Evolutionary conservation across 495 filamentous ascomycete genomes (phyloP), one percentile per base, ranked within the genome.

Genomic region (Penicillium pulvis): DNA sequence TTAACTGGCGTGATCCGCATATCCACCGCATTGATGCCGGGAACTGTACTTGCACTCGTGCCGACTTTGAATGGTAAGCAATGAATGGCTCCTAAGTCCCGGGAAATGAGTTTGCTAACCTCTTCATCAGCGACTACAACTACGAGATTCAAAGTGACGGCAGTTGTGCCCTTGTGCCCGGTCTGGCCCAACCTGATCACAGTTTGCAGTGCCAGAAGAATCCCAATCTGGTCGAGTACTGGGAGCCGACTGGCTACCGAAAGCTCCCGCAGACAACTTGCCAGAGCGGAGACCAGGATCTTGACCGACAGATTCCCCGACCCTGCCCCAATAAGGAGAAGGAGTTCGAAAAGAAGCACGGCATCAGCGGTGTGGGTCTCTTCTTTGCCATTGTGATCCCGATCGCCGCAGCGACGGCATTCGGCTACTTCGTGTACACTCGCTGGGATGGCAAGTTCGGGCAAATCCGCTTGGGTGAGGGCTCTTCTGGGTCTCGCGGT

Each of bases 391-490:
- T 97, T 59, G 77, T 89, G 24, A 72, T 89, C 14, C 91, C 93
- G 1, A 76, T 97, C 48, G 74, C 68, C 0, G 77, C 87, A 0
- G 92, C 94, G 4, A 77, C 71, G 10, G 86, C 74, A 9, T 79
- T 88, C 20, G 93, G 94, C 23, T 99, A 90, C 76, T 98, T 83
- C 65, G 88, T 93, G 46, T 97, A 88, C 80, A 80, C 77, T 6
- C 90, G 89, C 66, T 98, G 90, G 91, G 86, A 86, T 63, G 85
- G 86, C 65, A 94, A 95, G 64, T 96, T 99, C 69, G 93, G 93
- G 8, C 86, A 90, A 61, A 96, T 97, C 58, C 83, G 89, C 11
- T 82, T 96, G 16, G 92, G 91, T 53, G 91, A 92, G 60, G 75
- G 76, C 43, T 75, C 74, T 10, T 44, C 56, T 19, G 33, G 26